Base-by-base conservation (phyloP, 2,329 filamentous ascomycete species). In the Onygenales sp. region DNA sequence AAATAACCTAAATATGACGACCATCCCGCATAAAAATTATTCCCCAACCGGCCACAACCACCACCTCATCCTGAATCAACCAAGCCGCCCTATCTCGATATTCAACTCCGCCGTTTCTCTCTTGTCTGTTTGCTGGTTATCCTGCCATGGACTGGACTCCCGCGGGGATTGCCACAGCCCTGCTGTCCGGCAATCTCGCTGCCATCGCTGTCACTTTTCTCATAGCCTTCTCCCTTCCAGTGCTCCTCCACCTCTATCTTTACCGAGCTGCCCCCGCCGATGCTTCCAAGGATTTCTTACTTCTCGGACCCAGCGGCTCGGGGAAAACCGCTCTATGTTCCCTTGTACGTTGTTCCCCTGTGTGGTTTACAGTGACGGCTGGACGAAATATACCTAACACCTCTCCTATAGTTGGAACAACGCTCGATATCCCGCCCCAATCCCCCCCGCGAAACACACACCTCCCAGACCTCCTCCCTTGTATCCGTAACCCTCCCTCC, bases 321-420 rank as follows among this genome's bases (percentile, higher is more conserved):
- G 93, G 93, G 64, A 98, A 97, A 76, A 97, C 93, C 0, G 81
- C 87, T 7, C 82, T 97, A 36, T 74, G 90, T n/a, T 90, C 89
- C 21, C 78, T 93, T 61, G 84, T 87, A 75, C 57, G 73, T 48
- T 14, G 7, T 27, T 14, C 44, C 52, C 39, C 10, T 21, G 8
- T 13, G 21, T 27, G 5, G 21, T 5, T 27, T 27, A 27, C 5
- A 17, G 17, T 17, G 17, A 17, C 17, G 17, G 17, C 17, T 17
- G 17, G 36, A 39, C 13, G 36, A 43, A n/a, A 10, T 13, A 38
- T 50, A 41, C 54, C 45, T 41, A 31, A 31, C 17, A 32, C 45
- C 17, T 41, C 9, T 48, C 9, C 27, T 43, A 53, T 51, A 76
- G 74, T 66, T 76, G n/a, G 73, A 75, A 61, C 61, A 62, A 58